phyloP scores from a whole-genome alignment of 2,329 filamentous ascomycete genomes.

The Emergomyces pasteurianus region DNA sequence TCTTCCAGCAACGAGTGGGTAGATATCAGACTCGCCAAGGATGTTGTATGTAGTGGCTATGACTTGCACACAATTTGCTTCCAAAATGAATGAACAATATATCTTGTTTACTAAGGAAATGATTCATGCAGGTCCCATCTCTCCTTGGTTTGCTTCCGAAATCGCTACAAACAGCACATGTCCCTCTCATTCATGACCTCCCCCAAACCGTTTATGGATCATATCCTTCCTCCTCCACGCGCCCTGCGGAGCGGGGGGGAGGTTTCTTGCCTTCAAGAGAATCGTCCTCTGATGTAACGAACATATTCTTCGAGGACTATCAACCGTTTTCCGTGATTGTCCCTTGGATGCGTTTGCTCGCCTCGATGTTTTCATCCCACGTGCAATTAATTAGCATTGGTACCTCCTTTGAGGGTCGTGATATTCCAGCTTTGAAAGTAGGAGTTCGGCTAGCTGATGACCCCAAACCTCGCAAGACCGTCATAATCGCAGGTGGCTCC shows the following conservation, averaged over 20 bases:
- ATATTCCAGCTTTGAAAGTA: slow-evolving; percentile 70
- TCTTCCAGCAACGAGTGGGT: slow-evolving; percentile 69
- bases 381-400: slow-evolving; percentile 65
- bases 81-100: background rate
- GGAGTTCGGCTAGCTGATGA: slow-evolving; percentile 47
- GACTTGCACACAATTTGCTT: background rate
- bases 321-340: slow-evolving; percentile 73
- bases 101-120: background rate
- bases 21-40: slow-evolving; percentile 67
- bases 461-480: slow-evolving; percentile 52
- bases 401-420: slow-evolving; percentile 74
- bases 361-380: slow-evolving; percentile 78
- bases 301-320: slow-evolving; percentile 86
- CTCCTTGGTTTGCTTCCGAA: slow-evolving; percentile 66
- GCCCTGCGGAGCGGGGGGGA: slow-evolving; percentile 16
- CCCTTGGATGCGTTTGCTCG: slow-evolving; percentile 85
- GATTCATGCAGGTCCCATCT: slow-evolving; percentile 46
- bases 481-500: slow-evolving; percentile 72
- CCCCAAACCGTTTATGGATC: slow-evolving; percentile 65
- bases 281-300: slow-evolving; percentile 30
- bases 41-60: slow-evolving; percentile 46
- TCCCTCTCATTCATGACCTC: slow-evolving; percentile 67
- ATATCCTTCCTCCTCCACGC: slow-evolving; percentile 44
- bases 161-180: slow-evolving; percentile 59
- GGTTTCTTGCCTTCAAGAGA: slow-evolving; percentile 21